These are phyloP conservation scores for Pythium biforme DNA, from an alignment of 352 stramenopile species.

Conservation along the genomic window DNA sequence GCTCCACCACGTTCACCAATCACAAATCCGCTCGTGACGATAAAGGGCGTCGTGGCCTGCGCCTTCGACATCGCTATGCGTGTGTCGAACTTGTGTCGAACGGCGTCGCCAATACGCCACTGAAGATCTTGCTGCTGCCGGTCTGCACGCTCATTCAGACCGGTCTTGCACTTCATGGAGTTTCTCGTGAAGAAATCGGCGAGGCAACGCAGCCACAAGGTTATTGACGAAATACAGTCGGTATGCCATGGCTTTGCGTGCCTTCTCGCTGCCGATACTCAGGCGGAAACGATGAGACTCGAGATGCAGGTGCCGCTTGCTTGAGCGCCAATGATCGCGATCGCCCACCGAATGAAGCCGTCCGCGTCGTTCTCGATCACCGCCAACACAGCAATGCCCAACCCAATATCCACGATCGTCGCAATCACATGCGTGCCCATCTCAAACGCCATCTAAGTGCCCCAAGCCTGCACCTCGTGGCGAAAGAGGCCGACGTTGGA, in stretches of 20 bases:
- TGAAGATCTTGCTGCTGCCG: no score
- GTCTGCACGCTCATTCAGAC: no score
- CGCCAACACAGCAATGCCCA: background rate
- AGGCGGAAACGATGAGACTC: background rate
- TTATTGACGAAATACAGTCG: no score
- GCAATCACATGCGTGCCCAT: background rate
- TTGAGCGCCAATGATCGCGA: background rate
- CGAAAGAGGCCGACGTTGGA: background rate
- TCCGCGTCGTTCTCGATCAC: background rate
- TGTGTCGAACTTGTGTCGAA: no score
- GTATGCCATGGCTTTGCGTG: no score
- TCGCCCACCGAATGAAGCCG: background rate
- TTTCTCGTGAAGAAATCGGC: no score
- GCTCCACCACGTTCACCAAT: constrained; percentile 12
- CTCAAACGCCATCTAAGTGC: background rate
- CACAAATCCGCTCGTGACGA: background rate
- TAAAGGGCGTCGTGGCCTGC: background rate
- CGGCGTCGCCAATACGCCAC: no score
- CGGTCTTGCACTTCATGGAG: no score
- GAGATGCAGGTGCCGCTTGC: background rate
- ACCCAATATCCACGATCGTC: background rate
- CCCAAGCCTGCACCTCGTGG: background rate
- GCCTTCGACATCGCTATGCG: constrained; percentile 10
- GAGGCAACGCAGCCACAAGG: no score
- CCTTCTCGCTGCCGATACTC: no score